phyloP scores from a whole-genome alignment of 192 early-diverging fungal species.

The Glomus cerebriforme region DNA sequence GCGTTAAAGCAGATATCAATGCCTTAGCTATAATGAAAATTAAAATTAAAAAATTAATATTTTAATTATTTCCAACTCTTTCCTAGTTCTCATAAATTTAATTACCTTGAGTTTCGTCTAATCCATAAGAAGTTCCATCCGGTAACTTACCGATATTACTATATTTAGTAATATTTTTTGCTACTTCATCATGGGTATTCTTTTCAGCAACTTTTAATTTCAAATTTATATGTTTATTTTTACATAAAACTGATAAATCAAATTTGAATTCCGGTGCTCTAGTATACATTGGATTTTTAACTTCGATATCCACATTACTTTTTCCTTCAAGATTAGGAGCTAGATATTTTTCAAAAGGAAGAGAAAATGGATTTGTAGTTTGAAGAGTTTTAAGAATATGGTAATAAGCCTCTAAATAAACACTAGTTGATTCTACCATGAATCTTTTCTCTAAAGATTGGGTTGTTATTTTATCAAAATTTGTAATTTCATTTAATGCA shows the following conservation, averaged over 20 bases:
- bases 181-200: neutral
- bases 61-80: too few species aligned
- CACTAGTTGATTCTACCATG: conserved; percentile 42
- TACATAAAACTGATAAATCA: neutral
- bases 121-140: too few species aligned
- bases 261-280: conserved; percentile 28
- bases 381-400: conserved; percentile 44
- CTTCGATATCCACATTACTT: neutral
- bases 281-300: neutral
- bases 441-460: conserved; percentile 27
- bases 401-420: conserved; percentile 40
- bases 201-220: neutral
- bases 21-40: conserved; percentile 33
- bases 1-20: conserved; percentile 48
- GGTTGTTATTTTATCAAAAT: neutral
- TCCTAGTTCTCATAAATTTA: too few species aligned
- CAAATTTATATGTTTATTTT: neutral
- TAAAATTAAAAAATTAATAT: neutral
- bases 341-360: conserved; percentile 48
- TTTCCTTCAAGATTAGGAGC: neutral
- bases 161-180: neutral
- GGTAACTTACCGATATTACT: neutral
- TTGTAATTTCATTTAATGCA: conserved; percentile 22
- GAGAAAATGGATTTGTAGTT: conserved; percentile 31
- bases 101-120: conserved; percentile 7